Conservation (phyloP, 1,139 yeast genomes). For the Groenewaldozyma sp. region DNA sequence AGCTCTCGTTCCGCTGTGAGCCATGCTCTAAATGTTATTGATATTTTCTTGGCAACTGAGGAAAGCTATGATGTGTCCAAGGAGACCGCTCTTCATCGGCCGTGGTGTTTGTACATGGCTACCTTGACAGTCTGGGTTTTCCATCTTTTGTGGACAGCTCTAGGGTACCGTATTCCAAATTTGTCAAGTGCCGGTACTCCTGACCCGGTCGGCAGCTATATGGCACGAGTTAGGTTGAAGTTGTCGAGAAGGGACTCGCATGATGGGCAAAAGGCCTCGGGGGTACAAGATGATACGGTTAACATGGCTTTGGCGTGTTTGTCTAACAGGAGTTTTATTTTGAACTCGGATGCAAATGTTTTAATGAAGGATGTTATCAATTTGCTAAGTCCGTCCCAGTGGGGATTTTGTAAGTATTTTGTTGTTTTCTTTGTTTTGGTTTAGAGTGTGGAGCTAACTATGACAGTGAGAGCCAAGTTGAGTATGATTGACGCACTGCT, state of each 20-base stretch:
- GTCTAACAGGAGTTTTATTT: not conserved
- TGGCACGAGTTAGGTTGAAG: conserved; percentile 9
- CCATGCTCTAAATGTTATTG: conserved; percentile 21
- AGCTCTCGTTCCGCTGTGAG: conserved; percentile 12
- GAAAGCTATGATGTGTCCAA: conserved; percentile 18
- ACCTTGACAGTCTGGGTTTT: conserved; percentile 19
- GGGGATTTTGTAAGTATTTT: conserved; percentile 17
- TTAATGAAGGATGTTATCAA: conserved; percentile 14
- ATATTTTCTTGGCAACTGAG: conserved; percentile 19
- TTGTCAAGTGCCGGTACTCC: conserved; percentile 4
- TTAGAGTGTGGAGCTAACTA: conserved; percentile 1
- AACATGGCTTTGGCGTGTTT: conserved; percentile 4
- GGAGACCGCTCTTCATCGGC: conserved; percentile 22
- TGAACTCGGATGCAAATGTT: conserved; percentile 17
- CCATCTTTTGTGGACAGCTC: conserved; percentile 11
- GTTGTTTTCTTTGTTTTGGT: not conserved
- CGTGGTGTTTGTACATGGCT: conserved; percentile 21
- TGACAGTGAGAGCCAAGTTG: conserved; percentile 9
- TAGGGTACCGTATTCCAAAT: not conserved
- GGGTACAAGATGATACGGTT: conserved; percentile 5
- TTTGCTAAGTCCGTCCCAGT: conserved; percentile 15
- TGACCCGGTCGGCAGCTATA: conserved; percentile 14
- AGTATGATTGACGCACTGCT: conserved; percentile 6
- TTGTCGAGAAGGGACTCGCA: conserved; percentile 3
- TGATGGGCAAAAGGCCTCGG: conserved; percentile 4